Evolutionary conservation across 2,329 filamentous ascomycete genomes (phyloP).

Genomic region (Aspergillus glaucus): DNA sequence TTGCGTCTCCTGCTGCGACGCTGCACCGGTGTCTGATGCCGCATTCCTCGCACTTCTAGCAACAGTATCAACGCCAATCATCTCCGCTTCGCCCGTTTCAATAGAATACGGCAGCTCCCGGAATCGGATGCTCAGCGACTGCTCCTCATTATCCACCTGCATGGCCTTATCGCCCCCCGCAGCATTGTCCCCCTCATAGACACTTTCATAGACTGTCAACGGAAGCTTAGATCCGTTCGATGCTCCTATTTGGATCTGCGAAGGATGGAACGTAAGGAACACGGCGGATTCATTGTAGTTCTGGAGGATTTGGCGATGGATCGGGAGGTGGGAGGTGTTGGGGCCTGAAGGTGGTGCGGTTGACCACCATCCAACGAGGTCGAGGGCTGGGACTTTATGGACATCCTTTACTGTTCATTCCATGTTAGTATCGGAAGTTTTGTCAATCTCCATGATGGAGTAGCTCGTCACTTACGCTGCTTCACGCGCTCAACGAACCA

Average conservation of each 20-base stretch:
- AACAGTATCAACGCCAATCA: conserved; percentile 94
- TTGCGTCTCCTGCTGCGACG: conserved; percentile 7
- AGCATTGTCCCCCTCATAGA: conserved; percentile 63
- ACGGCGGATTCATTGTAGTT: conserved; percentile 79
- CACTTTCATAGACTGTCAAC: conserved; percentile 83
- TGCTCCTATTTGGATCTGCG: conserved; percentile 44
- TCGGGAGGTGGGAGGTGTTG: conserved; percentile 57
- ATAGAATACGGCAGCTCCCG: conserved; percentile 78
- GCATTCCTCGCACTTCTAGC: conserved; percentile 79
- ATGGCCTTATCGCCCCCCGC: conserved; percentile 56
- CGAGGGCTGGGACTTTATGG: conserved; percentile 74
- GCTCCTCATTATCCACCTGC: conserved; percentile 63
- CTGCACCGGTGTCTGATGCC: conserved; percentile 43
- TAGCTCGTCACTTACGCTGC: conserved; percentile 59
- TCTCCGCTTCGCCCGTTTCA: conserved; percentile 92
- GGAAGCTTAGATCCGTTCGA: conserved; percentile 73
- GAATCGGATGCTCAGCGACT: conserved; percentile 62
- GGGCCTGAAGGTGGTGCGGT: conserved; percentile 69
- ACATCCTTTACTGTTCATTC: conserved; percentile 67
- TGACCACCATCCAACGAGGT: conserved; percentile 90
- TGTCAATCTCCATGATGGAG: neutral
- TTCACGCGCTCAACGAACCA: conserved; percentile 77
- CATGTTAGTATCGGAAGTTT: conserved; percentile 1
- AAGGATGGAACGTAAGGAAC: conserved; percentile 78
- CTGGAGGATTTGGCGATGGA: conserved; percentile 71